phyloP scores from a whole-genome alignment of 371 early-diverging fungal species.

The Mortierella sp. region DNA sequence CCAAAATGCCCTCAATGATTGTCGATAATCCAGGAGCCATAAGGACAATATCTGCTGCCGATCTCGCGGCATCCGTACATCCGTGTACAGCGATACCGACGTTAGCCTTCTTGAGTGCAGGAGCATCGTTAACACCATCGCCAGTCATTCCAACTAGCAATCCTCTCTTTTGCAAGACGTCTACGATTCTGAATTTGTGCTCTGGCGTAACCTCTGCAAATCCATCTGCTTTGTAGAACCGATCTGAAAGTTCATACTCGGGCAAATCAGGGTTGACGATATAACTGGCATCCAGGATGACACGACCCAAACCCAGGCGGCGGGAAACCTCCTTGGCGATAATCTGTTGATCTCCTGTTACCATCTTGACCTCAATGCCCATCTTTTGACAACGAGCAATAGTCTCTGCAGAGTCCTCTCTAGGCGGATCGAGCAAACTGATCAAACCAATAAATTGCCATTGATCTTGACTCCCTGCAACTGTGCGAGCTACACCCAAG shows the following conservation, averaged over 20 bases:
- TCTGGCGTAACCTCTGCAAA: constrained; percentile 86
- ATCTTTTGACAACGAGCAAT: constrained; percentile 73
- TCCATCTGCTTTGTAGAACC: constrained; percentile 77
- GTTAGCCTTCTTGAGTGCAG: constrained; percentile 91
- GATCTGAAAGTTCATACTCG: constrained; percentile 66
- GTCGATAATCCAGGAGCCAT: constrained; percentile 89
- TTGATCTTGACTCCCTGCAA: constrained; percentile 73
- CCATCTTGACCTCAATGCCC: constrained; percentile 84
- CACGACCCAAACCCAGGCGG: constrained; percentile 75
- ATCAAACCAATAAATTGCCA: constrained; percentile 76
- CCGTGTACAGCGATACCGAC: constrained; percentile 91
- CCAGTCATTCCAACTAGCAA: constrained; percentile 90
- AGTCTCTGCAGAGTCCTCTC: constrained; percentile 78
- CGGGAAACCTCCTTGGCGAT: constrained; percentile 87
- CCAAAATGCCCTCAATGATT: constrained; percentile 87
- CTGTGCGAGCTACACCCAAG: constrained; percentile 88
- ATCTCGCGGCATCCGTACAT: constrained; percentile 95
- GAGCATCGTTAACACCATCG: constrained; percentile 92
- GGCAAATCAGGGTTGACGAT: constrained; percentile 74
- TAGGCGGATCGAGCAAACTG: constrained; percentile 92
- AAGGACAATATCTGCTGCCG: constrained; percentile 96
- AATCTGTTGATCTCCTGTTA: constrained; percentile 85
- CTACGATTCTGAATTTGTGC: constrained; percentile 87
- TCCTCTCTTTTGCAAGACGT: constrained; percentile 78
- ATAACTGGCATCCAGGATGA: constrained; percentile 76